A percentile compares a stretch with the other conserved stretches of the same genome.
Evolutionary conservation across 306 rosid genomes (phyloP).

Genomic region (Purshia tridentata): DNA sequence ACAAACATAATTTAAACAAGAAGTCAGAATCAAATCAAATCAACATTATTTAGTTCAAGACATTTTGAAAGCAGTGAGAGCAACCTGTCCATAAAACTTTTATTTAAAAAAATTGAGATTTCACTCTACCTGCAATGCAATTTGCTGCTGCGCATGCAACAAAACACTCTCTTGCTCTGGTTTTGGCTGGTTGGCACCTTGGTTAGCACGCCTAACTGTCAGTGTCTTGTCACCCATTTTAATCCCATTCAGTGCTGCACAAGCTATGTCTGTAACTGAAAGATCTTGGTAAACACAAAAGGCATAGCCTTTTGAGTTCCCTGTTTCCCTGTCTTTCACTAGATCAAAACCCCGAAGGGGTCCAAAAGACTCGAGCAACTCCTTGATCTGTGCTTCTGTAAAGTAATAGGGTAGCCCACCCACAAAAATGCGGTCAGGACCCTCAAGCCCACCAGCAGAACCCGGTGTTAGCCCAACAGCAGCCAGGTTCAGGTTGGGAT

Average conservation of each 20-base stretch:
- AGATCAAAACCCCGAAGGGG: conserved; percentile 96
- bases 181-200: conserved; percentile 91
- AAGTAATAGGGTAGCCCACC: conserved; percentile 98
- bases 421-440: conserved; percentile 98
- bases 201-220: conserved; percentile 97
- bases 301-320: conserved; percentile 97
- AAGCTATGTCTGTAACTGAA: conserved; percentile 96
- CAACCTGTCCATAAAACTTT: neutral
- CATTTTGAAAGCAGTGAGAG: too few relatives aligned
- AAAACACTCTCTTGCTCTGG: conserved; percentile 93
- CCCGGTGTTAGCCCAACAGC: conserved; percentile 98
- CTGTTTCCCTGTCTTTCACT: conserved; percentile 97
- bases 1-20: neutral
- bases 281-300: conserved; percentile 99
- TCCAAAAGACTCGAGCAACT: conserved; percentile 94
- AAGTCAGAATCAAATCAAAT: neutral
- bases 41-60: too few relatives aligned
- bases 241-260: conserved; percentile 98
- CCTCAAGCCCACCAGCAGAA: conserved; percentile 99
- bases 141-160: conserved; percentile 97
- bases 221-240: conserved; percentile 99
- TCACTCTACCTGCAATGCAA: conserved; percentile 82
- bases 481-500: conserved; percentile 79
- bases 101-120: neutral
- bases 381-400: conserved; percentile 91